These are phyloP conservation scores for Nicotiana knightiana DNA, from an alignment of 257 asterid species.

Conservation along the genomic window DNA sequence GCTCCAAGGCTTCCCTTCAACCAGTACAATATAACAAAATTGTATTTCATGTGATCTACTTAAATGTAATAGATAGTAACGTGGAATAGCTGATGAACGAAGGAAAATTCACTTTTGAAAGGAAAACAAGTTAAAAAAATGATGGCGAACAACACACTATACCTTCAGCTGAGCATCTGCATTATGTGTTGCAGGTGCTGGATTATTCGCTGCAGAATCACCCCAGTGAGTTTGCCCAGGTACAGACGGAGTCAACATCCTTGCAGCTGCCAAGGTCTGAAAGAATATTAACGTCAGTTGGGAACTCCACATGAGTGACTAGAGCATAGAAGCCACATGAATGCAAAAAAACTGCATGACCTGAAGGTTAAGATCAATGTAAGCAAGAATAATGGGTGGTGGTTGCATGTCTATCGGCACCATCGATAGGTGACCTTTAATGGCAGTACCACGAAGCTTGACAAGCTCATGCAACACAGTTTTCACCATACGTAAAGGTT, in stretches of 20 bases:
- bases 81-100: background rate
- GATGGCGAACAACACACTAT: background rate
- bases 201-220: conserved; percentile 73
- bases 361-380: conserved; percentile 98
- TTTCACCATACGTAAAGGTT: conserved; percentile 98
- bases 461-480: conserved; percentile 98
- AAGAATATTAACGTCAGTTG: conserved; percentile 9
- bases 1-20: background rate
- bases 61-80: background rate
- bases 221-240: conserved; percentile 98
- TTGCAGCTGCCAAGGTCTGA: conserved; percentile 99
- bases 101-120: background rate
- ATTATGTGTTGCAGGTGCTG: conserved; percentile 80
- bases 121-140: background rate
- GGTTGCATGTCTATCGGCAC: conserved; percentile 98
- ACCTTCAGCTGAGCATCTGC: conserved; percentile 94
- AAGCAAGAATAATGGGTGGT: conserved; percentile 95
- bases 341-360: conserved; percentile 23
- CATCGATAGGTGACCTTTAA: conserved; percentile 96
- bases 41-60: background rate
- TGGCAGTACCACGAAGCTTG: conserved; percentile 97
- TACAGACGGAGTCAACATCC: conserved; percentile 96
- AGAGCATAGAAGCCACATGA: background rate
- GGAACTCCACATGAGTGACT: background rate
- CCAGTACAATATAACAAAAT: background rate